These are phyloP conservation scores for Digitaria exilis DNA, from an alignment of 202 grass and related monocot genomes.

Conservation along the genomic window DNA sequence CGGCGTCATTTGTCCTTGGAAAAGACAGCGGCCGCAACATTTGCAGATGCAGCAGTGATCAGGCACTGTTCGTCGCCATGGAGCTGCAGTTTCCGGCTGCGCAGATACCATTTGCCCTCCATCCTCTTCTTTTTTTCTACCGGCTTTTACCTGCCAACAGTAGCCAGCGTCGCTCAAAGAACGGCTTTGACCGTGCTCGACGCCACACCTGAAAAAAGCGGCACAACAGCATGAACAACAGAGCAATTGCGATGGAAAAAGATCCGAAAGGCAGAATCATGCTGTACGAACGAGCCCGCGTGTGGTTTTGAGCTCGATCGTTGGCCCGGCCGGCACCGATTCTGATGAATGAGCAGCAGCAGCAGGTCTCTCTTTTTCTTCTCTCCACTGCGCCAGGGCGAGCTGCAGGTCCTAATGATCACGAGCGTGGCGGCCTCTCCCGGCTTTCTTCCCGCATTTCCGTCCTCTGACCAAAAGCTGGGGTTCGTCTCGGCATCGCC, in stretches of 20 bases:
- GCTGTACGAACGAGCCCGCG: background rate
- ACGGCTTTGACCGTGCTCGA: background rate
- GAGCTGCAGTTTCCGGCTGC: background rate
- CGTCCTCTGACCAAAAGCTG: constrained; percentile 45
- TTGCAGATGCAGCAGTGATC: background rate
- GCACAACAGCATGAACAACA: constrained; percentile 1
- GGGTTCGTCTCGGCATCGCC: constrained; percentile 14
- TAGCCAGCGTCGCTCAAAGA: constrained; percentile 7
- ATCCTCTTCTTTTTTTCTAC: background rate
- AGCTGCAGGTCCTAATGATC: constrained; percentile 45
- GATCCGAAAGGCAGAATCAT: constrained; percentile 53
- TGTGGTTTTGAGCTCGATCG: background rate
- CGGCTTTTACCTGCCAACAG: background rate
- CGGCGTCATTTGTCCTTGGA: background rate
- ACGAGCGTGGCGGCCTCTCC: constrained; percentile 37
- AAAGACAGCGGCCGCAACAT: constrained; percentile 11
- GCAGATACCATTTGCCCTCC: background rate
- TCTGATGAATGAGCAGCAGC: constrained; percentile 30
- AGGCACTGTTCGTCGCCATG: constrained; percentile 10
- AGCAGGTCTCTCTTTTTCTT: no score
- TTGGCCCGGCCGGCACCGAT: constrained; percentile 12
- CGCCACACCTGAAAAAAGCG: background rate
- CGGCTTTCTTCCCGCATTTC: constrained; percentile 33
- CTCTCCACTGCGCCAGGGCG: constrained; percentile 40
- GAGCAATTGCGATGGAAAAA: constrained; percentile 25